phyloP scores from a whole-genome alignment of 1,139 yeast species.

The Pichiaceae sp. region DNA sequence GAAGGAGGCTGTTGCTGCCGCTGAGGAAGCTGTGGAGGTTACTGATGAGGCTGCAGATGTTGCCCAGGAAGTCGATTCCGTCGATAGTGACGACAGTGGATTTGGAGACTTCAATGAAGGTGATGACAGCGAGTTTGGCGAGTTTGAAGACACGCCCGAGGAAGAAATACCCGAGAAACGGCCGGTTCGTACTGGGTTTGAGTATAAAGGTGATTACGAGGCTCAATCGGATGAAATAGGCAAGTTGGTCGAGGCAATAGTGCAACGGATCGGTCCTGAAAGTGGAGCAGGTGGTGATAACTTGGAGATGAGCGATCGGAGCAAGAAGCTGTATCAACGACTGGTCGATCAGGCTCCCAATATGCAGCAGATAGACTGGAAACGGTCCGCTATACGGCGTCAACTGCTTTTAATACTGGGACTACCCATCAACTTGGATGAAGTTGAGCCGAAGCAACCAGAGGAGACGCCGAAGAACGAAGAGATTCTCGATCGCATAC shows the following conservation, averaged over 20 bases:
- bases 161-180: neutral
- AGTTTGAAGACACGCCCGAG: conserved; percentile 5
- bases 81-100: conserved; percentile 7
- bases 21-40: neutral
- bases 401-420: conserved; percentile 21
- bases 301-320: conserved; percentile 15
- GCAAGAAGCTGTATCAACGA: conserved; percentile 14
- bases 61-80: neutral
- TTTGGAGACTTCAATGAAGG: conserved; percentile 13
- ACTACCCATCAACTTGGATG: conserved; percentile 22
- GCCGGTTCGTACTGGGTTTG: neutral
- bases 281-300: neutral
- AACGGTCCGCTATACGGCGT: conserved; percentile 19
- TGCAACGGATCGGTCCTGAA: neutral
- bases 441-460: conserved; percentile 9
- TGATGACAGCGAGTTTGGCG: conserved; percentile 5
- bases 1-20: too few species aligned
- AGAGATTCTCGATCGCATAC: conserved; percentile 7
- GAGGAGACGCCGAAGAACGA: conserved; percentile 3
- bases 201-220: conserved; percentile 3
- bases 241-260: conserved; percentile 3
- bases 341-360: conserved; percentile 16
- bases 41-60: neutral
- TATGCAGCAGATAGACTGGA: conserved; percentile 21
- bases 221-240: conserved; percentile 3